Evolutionary conservation across 495 filamentous ascomycete genomes (phyloP), one percentile per base, ranked within the genome.

Genomic region (Margaritispora aquatica): DNA sequence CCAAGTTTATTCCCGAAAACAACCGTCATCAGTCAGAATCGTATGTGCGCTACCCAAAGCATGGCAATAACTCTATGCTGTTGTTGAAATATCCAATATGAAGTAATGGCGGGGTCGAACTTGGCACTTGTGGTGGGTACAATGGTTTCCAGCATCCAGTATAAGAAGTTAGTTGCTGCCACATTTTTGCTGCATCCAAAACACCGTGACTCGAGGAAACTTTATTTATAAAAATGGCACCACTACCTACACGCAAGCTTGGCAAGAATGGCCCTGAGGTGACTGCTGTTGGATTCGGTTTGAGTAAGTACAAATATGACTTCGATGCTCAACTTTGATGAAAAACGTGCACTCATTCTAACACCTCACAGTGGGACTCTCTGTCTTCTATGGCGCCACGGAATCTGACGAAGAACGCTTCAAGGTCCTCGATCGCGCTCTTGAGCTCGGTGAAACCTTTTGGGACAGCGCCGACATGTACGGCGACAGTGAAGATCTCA

Each of bases 391-490:
- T 29, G 62, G 59, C 3, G 63, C 63, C 2, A 63, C 70, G 23
- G 68, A 69, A 49, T 66, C 68, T 29, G 67, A 62, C 64, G 55
- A 71, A 23, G 74, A 74, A 2, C 63, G 69, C 10, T 70, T 76
- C 41, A 63, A 68, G 20, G 62, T 70, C 27, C 41, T 62, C 36
- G 63, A 76, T 24, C 71, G 76, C 51, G 66, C 71, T 23, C 34
- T 50, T 9, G 72, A 72, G 24, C 64, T 63, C 8, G 86, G 85
- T 1, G 70, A 76, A 34, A 78, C 62, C 0, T 80, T 81, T 55
- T 88, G 85, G 85, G 85, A 88, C 63, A 78, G 73, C 15, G 77
- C 84, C 23, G 78, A 87, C 51, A 63, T 77, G 27, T 75, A 75
- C 26, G 36, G 51, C 13, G 80, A 83, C 61, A 73, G 63, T 46